Conservation (phyloP, 148 eudicot genomes). For the Drosera capensis region DNA sequence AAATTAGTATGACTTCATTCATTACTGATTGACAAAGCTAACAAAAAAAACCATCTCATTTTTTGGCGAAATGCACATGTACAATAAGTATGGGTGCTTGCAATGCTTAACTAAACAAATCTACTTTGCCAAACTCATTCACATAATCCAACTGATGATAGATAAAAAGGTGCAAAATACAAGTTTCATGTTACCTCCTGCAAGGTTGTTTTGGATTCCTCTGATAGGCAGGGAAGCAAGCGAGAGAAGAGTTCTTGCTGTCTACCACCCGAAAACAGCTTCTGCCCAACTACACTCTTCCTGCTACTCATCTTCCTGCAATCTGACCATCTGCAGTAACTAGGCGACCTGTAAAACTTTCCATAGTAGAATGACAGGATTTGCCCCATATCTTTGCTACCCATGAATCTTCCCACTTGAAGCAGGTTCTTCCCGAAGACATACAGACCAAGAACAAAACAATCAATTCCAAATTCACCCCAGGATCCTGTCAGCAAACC, state of each 20-base stretch:
- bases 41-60: too few species aligned
- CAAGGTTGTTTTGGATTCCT: constrained; percentile 25
- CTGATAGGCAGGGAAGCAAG: constrained; percentile 23
- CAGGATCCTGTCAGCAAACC: constrained; percentile 9
- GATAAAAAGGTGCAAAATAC: too few species aligned
- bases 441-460: constrained; percentile 15
- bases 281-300: constrained; percentile 27
- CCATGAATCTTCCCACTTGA: constrained; percentile 14
- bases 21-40: too few species aligned
- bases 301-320: constrained; percentile 30
- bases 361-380: constrained; percentile 35
- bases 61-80: too few species aligned
- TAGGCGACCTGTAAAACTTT: constrained; percentile 21
- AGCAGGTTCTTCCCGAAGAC: constrained; percentile 12
- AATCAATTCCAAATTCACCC: constrained; percentile 11
- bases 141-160: too few species aligned
- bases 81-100: too few species aligned
- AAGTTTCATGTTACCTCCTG: constrained; percentile 26
- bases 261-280: constrained; percentile 40
- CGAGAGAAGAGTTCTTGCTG: constrained; percentile 47
- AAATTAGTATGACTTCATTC: not conserved
- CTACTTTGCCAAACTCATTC: too few species aligned
- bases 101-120: too few species aligned
- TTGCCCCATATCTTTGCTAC: constrained; percentile 25
- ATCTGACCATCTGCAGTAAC: constrained; percentile 36